Evolutionary conservation across 2,329 filamentous ascomycete species (phyloP).

Genomic region (Colletotrichum sp.): DNA sequence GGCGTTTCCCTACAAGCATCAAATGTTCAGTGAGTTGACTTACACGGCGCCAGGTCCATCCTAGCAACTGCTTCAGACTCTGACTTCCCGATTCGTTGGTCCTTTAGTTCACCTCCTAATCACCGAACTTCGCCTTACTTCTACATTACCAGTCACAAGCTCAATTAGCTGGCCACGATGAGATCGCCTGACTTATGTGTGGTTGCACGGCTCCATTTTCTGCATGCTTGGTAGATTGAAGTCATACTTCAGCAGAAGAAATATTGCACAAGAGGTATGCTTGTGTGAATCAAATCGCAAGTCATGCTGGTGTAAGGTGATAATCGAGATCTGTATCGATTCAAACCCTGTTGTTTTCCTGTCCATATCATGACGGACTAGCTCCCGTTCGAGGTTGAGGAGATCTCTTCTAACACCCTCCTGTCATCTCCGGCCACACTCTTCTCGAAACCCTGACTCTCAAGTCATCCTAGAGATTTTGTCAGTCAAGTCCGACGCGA

Average conservation of each 20-base stretch:
- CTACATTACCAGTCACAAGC: neutral
- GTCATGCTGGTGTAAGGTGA: too few relatives aligned
- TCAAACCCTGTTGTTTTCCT: fast-evolving
- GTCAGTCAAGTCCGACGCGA: neutral
- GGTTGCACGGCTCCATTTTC: neutral
- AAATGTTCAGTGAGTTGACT: neutral
- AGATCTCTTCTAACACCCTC: neutral
- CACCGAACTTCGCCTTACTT: neutral
- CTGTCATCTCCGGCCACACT: conserved; percentile 8
- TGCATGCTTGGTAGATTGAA: neutral
- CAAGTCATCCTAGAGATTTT: neutral
- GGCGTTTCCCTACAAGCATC: neutral
- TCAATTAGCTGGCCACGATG: neutral
- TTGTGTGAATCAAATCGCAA: neutral
- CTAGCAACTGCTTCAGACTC: neutral
- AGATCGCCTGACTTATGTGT: too few relatives aligned
- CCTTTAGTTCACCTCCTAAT: neutral
- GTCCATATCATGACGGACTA: fast-evolving
- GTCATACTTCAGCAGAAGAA: neutral
- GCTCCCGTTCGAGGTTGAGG: neutral
- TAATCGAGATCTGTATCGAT: fast-evolving
- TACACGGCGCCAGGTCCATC: neutral
- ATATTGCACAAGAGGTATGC: neutral
- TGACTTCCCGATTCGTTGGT: neutral
- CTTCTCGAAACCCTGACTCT: neutral